Evolutionary conservation across 192 early-diverging fungal genomes (phyloP).

Genomic region (Linnemannia zychae): DNA sequence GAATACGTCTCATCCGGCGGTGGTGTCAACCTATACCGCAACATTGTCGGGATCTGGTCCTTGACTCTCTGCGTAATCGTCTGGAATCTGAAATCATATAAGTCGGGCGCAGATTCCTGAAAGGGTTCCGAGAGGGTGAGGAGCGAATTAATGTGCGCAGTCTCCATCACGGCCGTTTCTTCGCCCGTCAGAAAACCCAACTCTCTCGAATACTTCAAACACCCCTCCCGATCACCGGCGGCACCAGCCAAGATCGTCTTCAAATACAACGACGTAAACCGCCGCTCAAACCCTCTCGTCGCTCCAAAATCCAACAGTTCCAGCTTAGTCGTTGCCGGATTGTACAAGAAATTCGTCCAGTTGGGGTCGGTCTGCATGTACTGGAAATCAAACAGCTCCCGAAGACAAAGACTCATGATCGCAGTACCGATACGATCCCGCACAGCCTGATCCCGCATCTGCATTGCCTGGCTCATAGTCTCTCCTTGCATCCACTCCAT

Average conservation of each 20-base stretch:
- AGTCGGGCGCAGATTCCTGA: slow-evolving; percentile 51
- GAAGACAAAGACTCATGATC: slow-evolving; percentile 85
- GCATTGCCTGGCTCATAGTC: slow-evolving; percentile 69
- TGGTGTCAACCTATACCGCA: slow-evolving; percentile 92
- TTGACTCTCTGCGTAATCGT: slow-evolving; percentile 87
- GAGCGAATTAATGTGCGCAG: slow-evolving; percentile 91
- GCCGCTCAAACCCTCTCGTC: slow-evolving; percentile 79
- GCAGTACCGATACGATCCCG: slow-evolving; percentile 77
- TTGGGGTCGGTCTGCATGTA: slow-evolving; percentile 99
- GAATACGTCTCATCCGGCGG: slow-evolving; percentile 99
- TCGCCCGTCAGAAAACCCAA: slow-evolving; percentile 95
- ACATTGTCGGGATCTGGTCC: slow-evolving; percentile 94
- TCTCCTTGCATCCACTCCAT: slow-evolving; percentile 84
- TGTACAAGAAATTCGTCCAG: slow-evolving; percentile 98
- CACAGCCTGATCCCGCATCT: slow-evolving; percentile 14
- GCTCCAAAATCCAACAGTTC: slow-evolving; percentile 97
- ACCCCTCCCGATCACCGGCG: slow-evolving; percentile 78
- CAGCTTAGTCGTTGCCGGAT: slow-evolving; percentile 72
- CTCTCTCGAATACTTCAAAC: slow-evolving; percentile 80
- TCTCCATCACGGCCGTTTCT: slow-evolving; percentile 79
- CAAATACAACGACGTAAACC: slow-evolving; percentile 85
- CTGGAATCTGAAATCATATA: slow-evolving; percentile 88
- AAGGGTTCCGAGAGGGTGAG: slow-evolving; percentile 92
- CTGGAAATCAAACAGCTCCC: slow-evolving; percentile 91
- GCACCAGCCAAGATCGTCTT: slow-evolving; percentile 81